A percentile compares a stretch with the other conserved stretches of the same genome.
Evolutionary conservation across 2,329 filamentous ascomycete genomes (phyloP).

Genomic region (Pyrenophora graminea): DNA sequence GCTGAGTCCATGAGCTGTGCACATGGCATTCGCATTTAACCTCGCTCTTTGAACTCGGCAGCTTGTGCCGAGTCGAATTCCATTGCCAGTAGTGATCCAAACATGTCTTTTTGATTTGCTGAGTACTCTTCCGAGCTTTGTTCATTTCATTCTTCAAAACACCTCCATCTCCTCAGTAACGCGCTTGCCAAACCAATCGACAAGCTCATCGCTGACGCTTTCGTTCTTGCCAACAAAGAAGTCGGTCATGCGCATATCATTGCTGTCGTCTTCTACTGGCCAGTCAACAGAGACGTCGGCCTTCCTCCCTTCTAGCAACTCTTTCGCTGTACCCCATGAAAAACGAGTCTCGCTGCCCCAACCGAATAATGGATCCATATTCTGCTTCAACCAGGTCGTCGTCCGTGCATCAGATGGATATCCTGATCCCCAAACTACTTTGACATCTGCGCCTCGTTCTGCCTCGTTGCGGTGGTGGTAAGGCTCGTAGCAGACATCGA

Average conservation of each 20-base stretch:
- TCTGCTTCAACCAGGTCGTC: constrained; percentile 76
- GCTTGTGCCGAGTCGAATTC: not conserved
- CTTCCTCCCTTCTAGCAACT: constrained; percentile 80
- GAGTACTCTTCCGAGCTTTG: not conserved
- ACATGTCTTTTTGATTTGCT: not conserved
- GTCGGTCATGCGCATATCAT: constrained; percentile 71
- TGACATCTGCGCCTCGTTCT: constrained; percentile 38
- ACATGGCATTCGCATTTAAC: constrained; percentile 1
- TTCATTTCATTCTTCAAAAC: constrained; percentile 56
- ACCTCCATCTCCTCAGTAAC: constrained; percentile 71
- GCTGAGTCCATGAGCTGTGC: constrained; percentile 16
- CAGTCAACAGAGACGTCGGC: constrained; percentile 77
- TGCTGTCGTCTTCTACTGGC: constrained; percentile 76
- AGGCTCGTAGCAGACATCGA: constrained; percentile 74
- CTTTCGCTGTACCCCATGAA: constrained; percentile 94
- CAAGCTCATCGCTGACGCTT: constrained; percentile 67
- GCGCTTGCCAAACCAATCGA: constrained; percentile 80
- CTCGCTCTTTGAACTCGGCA: not conserved
- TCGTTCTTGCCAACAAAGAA: constrained; percentile 64
- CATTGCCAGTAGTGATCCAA: not conserved
- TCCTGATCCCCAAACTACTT: constrained; percentile 79
- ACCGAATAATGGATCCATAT: constrained; percentile 92
- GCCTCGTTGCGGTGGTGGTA: constrained; percentile 45
- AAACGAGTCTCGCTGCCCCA: constrained; percentile 94
- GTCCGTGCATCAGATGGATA: constrained; percentile 89